phyloP scores from a whole-genome alignment of 495 filamentous ascomycete species.

The Trichoderma virens region DNA sequence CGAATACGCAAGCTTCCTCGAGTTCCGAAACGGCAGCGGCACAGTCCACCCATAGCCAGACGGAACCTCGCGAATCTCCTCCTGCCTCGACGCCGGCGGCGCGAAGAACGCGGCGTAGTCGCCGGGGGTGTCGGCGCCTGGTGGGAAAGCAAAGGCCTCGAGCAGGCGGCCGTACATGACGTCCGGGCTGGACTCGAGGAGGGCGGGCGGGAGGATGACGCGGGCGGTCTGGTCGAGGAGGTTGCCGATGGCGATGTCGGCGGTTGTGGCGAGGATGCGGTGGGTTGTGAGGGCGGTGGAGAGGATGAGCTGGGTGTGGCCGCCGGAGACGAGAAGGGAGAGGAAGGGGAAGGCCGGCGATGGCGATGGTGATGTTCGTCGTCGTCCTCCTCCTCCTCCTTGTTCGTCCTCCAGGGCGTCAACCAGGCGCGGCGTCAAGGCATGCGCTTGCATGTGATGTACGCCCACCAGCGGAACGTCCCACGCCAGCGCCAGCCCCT shows the following conservation, averaged over 20 bases:
- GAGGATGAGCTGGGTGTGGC: conserved; percentile 79
- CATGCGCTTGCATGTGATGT: conserved; percentile 96
- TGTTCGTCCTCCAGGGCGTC: conserved; percentile 41
- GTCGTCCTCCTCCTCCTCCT: background rate
- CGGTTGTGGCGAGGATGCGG: conserved; percentile 57
- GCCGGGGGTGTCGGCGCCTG: conserved; percentile 17
- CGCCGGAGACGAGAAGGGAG: conserved; percentile 83
- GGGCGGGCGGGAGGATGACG: conserved; percentile 51
- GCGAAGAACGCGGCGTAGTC: conserved; percentile 42
- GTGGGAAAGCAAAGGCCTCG: conserved; percentile 70
- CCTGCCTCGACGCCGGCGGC: conserved; percentile 43
- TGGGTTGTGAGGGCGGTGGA: conserved; percentile 59
- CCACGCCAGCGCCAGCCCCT: conserved; percentile 80
- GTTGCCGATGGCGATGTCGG: conserved; percentile 76
- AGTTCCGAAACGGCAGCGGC: conserved; percentile 26
- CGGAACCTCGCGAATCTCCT: conserved; percentile 37
- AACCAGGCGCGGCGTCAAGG: conserved; percentile 78
- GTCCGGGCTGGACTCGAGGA: conserved; percentile 34
- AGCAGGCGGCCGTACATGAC: conserved; percentile 74
- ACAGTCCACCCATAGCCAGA: conserved; percentile 23
- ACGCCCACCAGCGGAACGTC: conserved; percentile 73
- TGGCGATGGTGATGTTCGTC: background rate
- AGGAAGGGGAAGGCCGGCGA: conserved; percentile 64
- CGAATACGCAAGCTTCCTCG: conserved; percentile 26
- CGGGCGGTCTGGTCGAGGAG: conserved; percentile 78